Conservation (phyloP, 208 protist species). For the Trypanosoma rangeli region DNA sequence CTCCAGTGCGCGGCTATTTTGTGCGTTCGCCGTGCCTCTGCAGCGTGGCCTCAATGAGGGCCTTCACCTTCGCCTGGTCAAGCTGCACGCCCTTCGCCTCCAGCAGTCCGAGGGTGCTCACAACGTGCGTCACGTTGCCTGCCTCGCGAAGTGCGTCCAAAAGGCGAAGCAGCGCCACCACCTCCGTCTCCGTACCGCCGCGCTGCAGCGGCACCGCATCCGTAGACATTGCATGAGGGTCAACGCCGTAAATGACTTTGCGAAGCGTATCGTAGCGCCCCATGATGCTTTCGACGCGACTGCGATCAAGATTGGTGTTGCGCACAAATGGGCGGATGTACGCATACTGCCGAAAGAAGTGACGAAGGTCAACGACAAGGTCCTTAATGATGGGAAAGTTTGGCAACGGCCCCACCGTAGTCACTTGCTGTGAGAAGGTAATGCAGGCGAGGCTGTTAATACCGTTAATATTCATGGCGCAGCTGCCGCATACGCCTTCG, state of each 20-base stretch:
- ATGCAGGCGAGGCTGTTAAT: conserved; percentile 93
- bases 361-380: conserved; percentile 88
- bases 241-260: conserved; percentile 62
- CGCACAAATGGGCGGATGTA: conserved; percentile 89
- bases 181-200: conserved; percentile 30
- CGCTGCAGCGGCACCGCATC: conserved; percentile 12
- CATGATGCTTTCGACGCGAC: conserved; percentile 76
- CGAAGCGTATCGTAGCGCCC: conserved; percentile 73
- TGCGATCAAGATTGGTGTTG: conserved; percentile 84
- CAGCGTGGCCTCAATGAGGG: conserved; percentile 64
- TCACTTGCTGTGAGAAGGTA: conserved; percentile 81
- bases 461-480: conserved; percentile 95
- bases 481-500: conserved; percentile 93
- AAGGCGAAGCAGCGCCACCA: conserved; percentile 48
- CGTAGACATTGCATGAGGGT: conserved; percentile 33
- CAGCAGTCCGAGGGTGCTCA: conserved; percentile 54
- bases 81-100: conserved; percentile 51
- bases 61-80: conserved; percentile 44
- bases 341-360: conserved; percentile 92
- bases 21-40: conserved; percentile 39
- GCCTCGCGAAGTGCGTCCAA: conserved; percentile 61
- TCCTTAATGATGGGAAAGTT: conserved; percentile 93
- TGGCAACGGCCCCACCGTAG: conserved; percentile 83
- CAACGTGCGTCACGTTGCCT: conserved; percentile 62
- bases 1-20: not conserved